Base-by-base conservation (phyloP, 257 asterid genomes). In the Penstemon davidsonii region DNA sequence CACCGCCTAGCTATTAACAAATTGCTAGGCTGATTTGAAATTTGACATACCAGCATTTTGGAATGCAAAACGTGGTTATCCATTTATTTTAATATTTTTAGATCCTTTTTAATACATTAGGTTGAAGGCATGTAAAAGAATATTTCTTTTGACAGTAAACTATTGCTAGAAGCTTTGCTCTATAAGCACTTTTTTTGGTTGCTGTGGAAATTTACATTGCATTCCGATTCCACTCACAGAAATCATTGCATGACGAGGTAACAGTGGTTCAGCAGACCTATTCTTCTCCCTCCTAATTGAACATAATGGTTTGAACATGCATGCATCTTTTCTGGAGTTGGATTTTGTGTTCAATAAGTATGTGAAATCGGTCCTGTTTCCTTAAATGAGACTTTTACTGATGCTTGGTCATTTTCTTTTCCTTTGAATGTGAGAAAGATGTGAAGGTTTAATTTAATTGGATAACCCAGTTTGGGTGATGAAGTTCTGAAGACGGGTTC, bases 111-210 rank as follows among this genome's bases (percentile, higher is more conserved):
- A 6, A 8, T 49, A 42, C 7, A 58, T 12, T 46, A 59, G 59
- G 70, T 38, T 7, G 60, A 50, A 46, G 46, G 4, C 45, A 25
- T 55, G 38, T 67, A 25, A 42, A 43, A 8, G 3, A 67, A 53
- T 55, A 55, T 36, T 63, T 55, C 18, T 4, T 37, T 37, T 63
- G 11, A 13, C 64, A 54, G 19, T 15, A 47, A 39, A 8, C 67
- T 18, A 63, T 51, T 10, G 18, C 47, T 38, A 52, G 55, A 64
- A 46, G 64, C 19, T 19, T 62, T 10, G 42, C 62, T 63, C 36
- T 50, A 49, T 72, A 55, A 45, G 62, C 62, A 45, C 72, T 25
- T 25, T 25, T 25, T 25, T 25, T 25, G 33, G 33, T 25, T 25
- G 33, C 33, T 25, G 33, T 25, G 33, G 33, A 25, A 25, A 25